A percentile compares a stretch with the other conserved stretches of the same genome.
Evolutionary conservation across 2,329 filamentous ascomycete genomes (phyloP).

Genomic region (Lasiodiplodia gonubiensis): DNA sequence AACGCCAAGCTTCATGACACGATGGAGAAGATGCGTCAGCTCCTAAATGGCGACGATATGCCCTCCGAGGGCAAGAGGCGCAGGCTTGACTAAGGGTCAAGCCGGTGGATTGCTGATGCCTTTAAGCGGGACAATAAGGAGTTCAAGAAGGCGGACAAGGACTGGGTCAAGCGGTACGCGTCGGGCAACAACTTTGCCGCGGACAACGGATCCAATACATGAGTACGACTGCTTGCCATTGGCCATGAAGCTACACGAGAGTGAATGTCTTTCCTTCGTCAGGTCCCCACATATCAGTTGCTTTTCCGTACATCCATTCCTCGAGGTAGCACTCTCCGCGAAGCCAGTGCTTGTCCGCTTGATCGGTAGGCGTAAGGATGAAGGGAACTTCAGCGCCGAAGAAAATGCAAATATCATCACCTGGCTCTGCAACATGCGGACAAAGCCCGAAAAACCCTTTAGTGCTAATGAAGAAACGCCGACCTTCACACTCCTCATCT

Average conservation of each 20-base stretch:
- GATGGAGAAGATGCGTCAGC: no score
- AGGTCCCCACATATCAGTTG: not conserved
- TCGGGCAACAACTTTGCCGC: conserved; percentile 47
- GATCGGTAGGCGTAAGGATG: not conserved
- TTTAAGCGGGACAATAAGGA: conserved; percentile 70
- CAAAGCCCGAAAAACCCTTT: not conserved
- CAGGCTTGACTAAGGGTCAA: no score
- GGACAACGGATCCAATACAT: no score
- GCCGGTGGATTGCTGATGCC: conserved; percentile 74
- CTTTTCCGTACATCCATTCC: conserved; percentile 1
- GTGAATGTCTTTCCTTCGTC: not conserved
- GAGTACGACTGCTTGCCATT: no score
- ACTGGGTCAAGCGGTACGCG: conserved; percentile 78
- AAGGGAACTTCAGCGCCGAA: not conserved
- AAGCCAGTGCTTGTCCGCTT: not conserved
- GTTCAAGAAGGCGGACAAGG: conserved; percentile 76
- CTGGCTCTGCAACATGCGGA: not conserved
- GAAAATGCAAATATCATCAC: not conserved
- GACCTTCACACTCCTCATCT: no score
- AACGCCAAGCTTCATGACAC: no score
- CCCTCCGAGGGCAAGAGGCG: no score
- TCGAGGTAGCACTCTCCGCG: not conserved
- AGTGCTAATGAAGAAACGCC: not conserved
- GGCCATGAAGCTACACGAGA: not conserved
- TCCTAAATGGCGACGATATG: no score